phyloP scores from a whole-genome alignment of 2,329 filamentous ascomycete genomes.

The Epichloe glyceriae region DNA sequence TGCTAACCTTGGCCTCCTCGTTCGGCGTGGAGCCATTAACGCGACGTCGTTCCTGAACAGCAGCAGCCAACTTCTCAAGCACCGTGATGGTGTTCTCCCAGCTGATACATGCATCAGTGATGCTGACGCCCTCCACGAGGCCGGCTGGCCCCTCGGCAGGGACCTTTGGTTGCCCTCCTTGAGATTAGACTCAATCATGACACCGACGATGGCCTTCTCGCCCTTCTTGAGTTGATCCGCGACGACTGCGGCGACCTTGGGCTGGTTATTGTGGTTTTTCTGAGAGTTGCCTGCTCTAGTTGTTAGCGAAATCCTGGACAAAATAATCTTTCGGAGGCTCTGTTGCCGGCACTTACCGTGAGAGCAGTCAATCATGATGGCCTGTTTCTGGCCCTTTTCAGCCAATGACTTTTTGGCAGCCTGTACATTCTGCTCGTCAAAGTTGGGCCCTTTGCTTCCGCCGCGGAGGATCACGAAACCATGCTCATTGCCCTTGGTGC shows the following conservation, averaged over 20 bases:
- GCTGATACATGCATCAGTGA: slow-evolving; percentile 91
- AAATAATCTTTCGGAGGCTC: background rate
- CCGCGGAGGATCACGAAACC: slow-evolving; percentile 94
- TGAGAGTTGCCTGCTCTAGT: slow-evolving; percentile 65
- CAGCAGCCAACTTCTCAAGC: slow-evolving; percentile 74
- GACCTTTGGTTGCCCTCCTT: slow-evolving; percentile 78
- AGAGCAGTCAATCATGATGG: slow-evolving; percentile 97
- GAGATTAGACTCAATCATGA: slow-evolving; percentile 99
- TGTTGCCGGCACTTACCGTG: slow-evolving; percentile 51
- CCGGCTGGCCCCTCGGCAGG: slow-evolving; percentile 65
- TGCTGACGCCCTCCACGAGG: slow-evolving; percentile 81
- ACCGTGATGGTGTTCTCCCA: slow-evolving; percentile 78
- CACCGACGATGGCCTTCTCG: slow-evolving; percentile 79
- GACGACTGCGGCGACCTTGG: slow-evolving; percentile 55
- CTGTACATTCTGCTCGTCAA: slow-evolving; percentile 72
- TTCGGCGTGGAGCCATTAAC: slow-evolving; percentile 25
- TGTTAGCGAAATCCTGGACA: background rate
- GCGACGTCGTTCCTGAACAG: slow-evolving; percentile 62
- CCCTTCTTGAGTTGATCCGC: slow-evolving; percentile 78
- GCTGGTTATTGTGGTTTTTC: slow-evolving; percentile 96
- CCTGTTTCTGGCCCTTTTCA: slow-evolving; percentile 73
- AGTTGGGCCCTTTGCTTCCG: slow-evolving; percentile 87
- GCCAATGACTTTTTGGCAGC: slow-evolving; percentile 63
- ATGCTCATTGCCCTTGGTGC: slow-evolving; percentile 88
- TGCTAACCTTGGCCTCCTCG: slow-evolving; percentile 26